phyloP scores from a whole-genome alignment of 2,329 filamentous ascomycete genomes.

The Zymoseptoria tritici region DNA sequence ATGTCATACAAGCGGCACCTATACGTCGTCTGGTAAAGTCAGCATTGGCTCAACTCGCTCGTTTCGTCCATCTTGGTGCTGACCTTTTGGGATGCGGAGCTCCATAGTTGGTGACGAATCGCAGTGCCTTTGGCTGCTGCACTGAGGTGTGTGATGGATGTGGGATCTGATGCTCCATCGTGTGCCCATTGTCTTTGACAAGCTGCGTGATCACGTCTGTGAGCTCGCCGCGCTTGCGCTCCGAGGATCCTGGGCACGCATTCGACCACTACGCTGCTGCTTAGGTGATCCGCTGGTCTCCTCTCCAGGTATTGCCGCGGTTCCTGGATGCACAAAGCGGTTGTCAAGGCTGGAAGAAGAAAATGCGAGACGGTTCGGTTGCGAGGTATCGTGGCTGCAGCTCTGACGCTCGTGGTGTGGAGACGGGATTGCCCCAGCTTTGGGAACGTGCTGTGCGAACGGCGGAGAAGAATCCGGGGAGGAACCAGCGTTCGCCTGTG shows the following conservation, averaged over 20 bases:
- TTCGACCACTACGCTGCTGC: background rate
- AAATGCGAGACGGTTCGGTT: background rate
- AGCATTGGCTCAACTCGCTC: background rate
- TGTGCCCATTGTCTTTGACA: slow-evolving; percentile 5
- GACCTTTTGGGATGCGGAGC: slow-evolving; percentile 65
- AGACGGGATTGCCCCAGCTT: background rate
- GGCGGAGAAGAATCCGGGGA: too few relatives aligned
- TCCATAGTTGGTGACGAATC: slow-evolving; percentile 76
- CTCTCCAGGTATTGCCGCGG: too few relatives aligned
- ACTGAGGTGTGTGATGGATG: slow-evolving; percentile 1
- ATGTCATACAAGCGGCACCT: slow-evolving; percentile 57
- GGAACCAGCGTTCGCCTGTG: too few relatives aligned
- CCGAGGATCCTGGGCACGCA: background rate
- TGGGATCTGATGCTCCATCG: slow-evolving; percentile 1
- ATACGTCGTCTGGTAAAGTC: slow-evolving; percentile 53
- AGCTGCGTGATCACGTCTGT: slow-evolving; percentile 15
- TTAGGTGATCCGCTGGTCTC: too few relatives aligned
- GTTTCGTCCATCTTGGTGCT: background rate
- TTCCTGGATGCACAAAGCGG: background rate
- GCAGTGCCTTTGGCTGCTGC: slow-evolving; percentile 29
- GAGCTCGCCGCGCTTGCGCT: background rate
- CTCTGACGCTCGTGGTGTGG: background rate
- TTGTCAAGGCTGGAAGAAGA: background rate
- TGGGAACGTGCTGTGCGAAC: too few relatives aligned
- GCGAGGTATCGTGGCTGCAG: background rate